A percentile compares a stretch with the other conserved stretches of the same genome.
phyloP scores from a whole-genome alignment of 305 asterid genomes.

The Fraxinus greggii region DNA sequence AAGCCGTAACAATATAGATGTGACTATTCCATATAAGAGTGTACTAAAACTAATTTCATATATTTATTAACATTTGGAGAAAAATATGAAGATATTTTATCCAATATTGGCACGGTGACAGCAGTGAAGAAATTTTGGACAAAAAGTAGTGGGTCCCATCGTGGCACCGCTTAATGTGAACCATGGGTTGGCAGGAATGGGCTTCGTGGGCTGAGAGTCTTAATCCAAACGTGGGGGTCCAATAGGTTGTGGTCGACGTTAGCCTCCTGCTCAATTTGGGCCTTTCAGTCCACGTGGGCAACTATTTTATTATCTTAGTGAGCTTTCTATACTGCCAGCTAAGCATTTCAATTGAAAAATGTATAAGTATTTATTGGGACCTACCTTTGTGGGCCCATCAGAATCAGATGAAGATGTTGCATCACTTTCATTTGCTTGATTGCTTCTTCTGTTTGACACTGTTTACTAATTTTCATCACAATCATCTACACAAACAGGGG shows the following conservation, averaged over 20 bases:
- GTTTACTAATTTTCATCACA: background rate
- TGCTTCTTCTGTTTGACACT: background rate
- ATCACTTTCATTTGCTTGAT: conserved; percentile 9
- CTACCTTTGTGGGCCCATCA: conserved; percentile 29
- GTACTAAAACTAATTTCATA: background rate
- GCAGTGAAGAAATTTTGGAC: background rate
- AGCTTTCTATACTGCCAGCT: conserved; percentile 39
- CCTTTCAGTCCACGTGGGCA: conserved; percentile 56
- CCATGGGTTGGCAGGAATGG: conserved; percentile 47
- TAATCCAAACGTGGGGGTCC: conserved; percentile 39
- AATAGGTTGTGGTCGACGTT: conserved; percentile 32
- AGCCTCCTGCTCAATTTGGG: conserved; percentile 25
- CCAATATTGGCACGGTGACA: background rate
- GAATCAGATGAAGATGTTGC: conserved; percentile 30
- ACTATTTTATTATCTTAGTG: conserved; percentile 24
- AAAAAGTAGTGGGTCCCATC: conserved; percentile 17
- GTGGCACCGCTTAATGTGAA: conserved; percentile 30
- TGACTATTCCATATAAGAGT: background rate
- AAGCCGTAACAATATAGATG: background rate
- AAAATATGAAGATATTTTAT: background rate
- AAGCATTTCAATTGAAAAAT: conserved; percentile 11
- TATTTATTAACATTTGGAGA: background rate
- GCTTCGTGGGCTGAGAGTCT: conserved; percentile 51
- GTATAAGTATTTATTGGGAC: conserved; percentile 8
- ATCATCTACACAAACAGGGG: too few relatives aligned